Evolutionary conservation across 2,329 filamentous ascomycete species (phyloP), one percentile per base, ranked within the genome.

Genomic region (Colletotrichum acutatum): DNA sequence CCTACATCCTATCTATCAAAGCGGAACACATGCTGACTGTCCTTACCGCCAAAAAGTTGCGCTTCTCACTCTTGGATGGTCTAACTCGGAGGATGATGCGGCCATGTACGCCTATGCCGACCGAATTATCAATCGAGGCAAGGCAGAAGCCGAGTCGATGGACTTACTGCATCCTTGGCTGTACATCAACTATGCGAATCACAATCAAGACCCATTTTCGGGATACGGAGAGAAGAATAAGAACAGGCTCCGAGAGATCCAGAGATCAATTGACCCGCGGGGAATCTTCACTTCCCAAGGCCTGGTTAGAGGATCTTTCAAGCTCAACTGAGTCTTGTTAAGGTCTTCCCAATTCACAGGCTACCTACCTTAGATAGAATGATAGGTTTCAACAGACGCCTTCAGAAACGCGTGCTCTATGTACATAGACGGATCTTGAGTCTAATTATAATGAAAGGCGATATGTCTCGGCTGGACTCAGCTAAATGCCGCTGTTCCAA

Each of bases 151-250:
- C 19, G 7, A 49, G 8, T 49, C 42, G 1, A n/a, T 49, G 42
- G 42, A 4, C 42, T 5, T 49, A 8, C 7, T 49, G 42, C 42
- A 49, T 4, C 16, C 42, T 0, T 49, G 19, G 42, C 0, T 49
- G 42, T 49, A 49, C 1, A 49, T 49, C 16, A 49, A 49, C 8
- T 49, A 49, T n/a, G 42, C 42, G 7, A 49, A 49, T 0, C 4
- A 49, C 0, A 49, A 49, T 1, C 42, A 49, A 49, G 42, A 49
- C 0, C 19, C 42, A 0, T 49, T 49, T 0, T 1, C 19, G 1
- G 42, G 42, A 5, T 49, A n/a, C 0, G 42, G 42, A 1, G 19
- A 49, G 19, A 11, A 49, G 19, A 49, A 49, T 0, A 49, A 49
- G 1, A 49, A 22, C 0, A 49, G 42, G 0, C 42, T 49, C 42